A percentile compares a stretch with the other conserved stretches of the same genome.
Conservation (phyloP, 352 stramenopile species). For the Globisporangium canariense region DNA sequence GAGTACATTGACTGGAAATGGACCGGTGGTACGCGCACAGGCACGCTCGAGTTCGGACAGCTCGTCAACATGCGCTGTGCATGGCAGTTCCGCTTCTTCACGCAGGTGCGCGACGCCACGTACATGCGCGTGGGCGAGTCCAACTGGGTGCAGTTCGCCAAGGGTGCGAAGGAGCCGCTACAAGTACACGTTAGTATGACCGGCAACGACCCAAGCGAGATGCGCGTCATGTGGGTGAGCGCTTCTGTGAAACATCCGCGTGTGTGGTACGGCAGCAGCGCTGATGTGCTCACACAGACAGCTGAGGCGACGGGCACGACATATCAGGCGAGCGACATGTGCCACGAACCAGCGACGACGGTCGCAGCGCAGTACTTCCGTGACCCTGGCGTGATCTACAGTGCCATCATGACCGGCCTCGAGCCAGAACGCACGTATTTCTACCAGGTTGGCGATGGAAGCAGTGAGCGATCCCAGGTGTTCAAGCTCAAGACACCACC, state of each 20-base stretch:
- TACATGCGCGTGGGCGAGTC: slow-evolving; percentile 26
- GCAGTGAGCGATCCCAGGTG: slow-evolving; percentile 8
- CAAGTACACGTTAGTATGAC: slow-evolving; percentile 38
- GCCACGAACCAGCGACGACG: slow-evolving; percentile 21
- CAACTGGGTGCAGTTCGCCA: slow-evolving; percentile 27
- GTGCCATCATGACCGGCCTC: slow-evolving; percentile 17
- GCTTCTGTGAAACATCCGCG: slow-evolving; percentile 14
- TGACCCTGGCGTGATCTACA: slow-evolving; percentile 24
- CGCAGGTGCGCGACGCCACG: slow-evolving; percentile 6
- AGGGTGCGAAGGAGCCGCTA: slow-evolving; percentile 26
- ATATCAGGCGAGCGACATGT: slow-evolving; percentile 27
- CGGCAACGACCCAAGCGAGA: slow-evolving; percentile 20
- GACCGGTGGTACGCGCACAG: slow-evolving; percentile 6
- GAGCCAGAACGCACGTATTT: slow-evolving; percentile 18
- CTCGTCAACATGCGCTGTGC: slow-evolving; percentile 44
- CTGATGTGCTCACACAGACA: not conserved
- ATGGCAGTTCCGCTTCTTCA: slow-evolving; percentile 39
- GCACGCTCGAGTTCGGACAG: slow-evolving; percentile 27
- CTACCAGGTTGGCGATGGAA: slow-evolving; percentile 19
- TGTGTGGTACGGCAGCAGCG: slow-evolving; percentile 20
- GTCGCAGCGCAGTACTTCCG: slow-evolving; percentile 16
- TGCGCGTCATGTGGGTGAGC: slow-evolving; percentile 41
- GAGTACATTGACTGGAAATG: slow-evolving; percentile 18
- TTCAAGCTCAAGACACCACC: slow-evolving; percentile 23
- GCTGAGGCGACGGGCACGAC: not conserved